Conservation (phyloP, 2,329 filamentous ascomycete species). For the Sclerotinia glacialis region DNA sequence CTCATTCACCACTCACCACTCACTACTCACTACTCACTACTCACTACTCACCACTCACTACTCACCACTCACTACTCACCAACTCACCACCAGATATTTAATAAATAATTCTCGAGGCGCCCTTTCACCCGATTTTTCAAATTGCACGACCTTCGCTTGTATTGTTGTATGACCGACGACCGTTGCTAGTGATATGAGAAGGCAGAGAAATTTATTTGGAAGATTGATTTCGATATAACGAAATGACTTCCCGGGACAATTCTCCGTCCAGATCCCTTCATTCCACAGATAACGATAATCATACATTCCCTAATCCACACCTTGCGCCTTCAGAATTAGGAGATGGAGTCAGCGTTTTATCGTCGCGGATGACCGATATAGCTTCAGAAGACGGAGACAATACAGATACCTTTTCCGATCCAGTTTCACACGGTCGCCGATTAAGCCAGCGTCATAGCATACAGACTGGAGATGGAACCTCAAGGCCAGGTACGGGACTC, state of each 20-base stretch:
- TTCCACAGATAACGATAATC: slow-evolving; percentile 27
- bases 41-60: no score
- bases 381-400: slow-evolving; percentile 49
- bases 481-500: slow-evolving; percentile 52
- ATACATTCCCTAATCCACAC: slow-evolving; percentile 29
- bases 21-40: no score
- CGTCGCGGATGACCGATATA: slow-evolving; percentile 55
- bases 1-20: no score
- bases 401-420: slow-evolving; percentile 39
- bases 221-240: background rate
- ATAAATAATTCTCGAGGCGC: slow-evolving; percentile 1
- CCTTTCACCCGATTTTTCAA: background rate
- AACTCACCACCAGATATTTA: background rate
- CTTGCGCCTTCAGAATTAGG: slow-evolving; percentile 36
- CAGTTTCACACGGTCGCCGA: slow-evolving; percentile 39
- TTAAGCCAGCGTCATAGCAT: slow-evolving; percentile 37
- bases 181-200: slow-evolving; percentile 3
- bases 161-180: background rate
- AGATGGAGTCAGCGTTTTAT: slow-evolving; percentile 50
- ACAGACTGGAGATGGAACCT: slow-evolving; percentile 44
- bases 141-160: background rate
- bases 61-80: no score
- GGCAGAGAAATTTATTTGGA: background rate
- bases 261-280: slow-evolving; percentile 22
- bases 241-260: slow-evolving; percentile 34